These are phyloP conservation scores for Wickerhamiella sorbophila DNA, from an alignment of 805 yeast species.

Conservation along the genomic window DNA sequence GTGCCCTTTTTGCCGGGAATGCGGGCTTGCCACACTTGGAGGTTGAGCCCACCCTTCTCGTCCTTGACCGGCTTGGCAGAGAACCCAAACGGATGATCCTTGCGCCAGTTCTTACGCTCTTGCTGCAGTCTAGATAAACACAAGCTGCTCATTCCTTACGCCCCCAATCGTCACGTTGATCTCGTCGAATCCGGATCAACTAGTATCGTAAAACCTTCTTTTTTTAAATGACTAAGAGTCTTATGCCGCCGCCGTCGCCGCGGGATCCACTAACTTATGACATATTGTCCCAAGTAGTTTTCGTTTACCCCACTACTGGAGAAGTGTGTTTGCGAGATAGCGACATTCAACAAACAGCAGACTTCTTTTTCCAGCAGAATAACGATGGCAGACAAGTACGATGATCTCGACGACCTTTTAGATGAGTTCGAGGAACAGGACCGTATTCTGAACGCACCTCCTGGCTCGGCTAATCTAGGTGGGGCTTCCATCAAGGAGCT, in stretches of 20 bases:
- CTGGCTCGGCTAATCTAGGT: neutral
- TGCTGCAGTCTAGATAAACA: conserved; percentile 79
- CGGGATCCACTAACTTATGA: no score
- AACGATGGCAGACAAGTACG: conserved; percentile 16
- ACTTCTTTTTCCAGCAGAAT: no score
- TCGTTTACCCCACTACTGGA: no score
- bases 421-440: conserved; percentile 68
- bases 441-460: conserved; percentile 41
- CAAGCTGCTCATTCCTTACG: conserved; percentile 27
- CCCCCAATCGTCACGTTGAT: no score
- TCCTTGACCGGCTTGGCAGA: conserved; percentile 77
- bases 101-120: conserved; percentile 96
- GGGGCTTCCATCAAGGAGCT: neutral
- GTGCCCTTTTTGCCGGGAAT: conserved; percentile 87
- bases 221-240: no score
- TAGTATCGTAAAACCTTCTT: no score
- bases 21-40: conserved; percentile 86
- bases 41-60: conserved; percentile 71
- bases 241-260: no score
- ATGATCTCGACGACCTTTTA: conserved; percentile 39
- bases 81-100: conserved; percentile 96
- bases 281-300: no score
- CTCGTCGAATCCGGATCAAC: no score
- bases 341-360: no score
- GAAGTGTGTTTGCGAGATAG: no score